Conservation (phyloP, 805 yeast genomes). For the Candida ipomoeae region DNA sequence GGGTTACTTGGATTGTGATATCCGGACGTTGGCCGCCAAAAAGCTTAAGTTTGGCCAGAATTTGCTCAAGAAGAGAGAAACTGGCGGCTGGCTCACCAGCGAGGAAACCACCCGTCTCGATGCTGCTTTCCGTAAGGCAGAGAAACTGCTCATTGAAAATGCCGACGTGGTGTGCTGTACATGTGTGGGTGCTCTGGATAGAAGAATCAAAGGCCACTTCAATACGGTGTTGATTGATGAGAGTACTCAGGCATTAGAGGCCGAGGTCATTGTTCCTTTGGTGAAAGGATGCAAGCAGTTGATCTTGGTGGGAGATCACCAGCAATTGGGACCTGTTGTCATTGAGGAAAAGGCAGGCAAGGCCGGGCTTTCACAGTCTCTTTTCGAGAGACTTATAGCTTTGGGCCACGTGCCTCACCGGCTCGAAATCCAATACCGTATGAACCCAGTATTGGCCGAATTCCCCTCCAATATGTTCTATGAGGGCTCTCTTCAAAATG, state of each 20-base stretch:
- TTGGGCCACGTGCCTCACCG: constrained; percentile 83
- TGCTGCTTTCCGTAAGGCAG: constrained; percentile 31
- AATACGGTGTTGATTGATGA: constrained; percentile 86
- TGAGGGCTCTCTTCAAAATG: constrained; percentile 88
- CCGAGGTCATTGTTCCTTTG: constrained; percentile 84
- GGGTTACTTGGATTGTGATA: constrained; percentile 16
- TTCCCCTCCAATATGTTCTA: constrained; percentile 89
- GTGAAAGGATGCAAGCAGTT: constrained; percentile 88
- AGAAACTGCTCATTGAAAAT: constrained; percentile 43
- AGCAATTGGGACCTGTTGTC: constrained; percentile 91
- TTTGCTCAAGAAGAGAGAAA: constrained; percentile 2
- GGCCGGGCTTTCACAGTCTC: constrained; percentile 82
- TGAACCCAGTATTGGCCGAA: constrained; percentile 86
- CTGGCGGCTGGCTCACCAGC: constrained; percentile 8
- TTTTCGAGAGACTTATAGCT: constrained; percentile 79
- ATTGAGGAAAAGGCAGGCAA: constrained; percentile 74
- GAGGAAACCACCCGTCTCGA: constrained; percentile 8
- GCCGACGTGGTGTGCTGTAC: constrained; percentile 87
- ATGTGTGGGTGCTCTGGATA: constrained; percentile 89
- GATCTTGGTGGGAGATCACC: constrained; percentile 90
- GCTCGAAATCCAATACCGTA: constrained; percentile 89
- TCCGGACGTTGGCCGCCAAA: not conserved
- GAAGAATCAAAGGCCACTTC: constrained; percentile 56
- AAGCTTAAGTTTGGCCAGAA: not conserved
- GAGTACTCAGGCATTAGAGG: constrained; percentile 91